Evolutionary conservation across 2,329 filamentous ascomycete genomes (phyloP).

Genomic region (Colletotrichum nymphaeae): DNA sequence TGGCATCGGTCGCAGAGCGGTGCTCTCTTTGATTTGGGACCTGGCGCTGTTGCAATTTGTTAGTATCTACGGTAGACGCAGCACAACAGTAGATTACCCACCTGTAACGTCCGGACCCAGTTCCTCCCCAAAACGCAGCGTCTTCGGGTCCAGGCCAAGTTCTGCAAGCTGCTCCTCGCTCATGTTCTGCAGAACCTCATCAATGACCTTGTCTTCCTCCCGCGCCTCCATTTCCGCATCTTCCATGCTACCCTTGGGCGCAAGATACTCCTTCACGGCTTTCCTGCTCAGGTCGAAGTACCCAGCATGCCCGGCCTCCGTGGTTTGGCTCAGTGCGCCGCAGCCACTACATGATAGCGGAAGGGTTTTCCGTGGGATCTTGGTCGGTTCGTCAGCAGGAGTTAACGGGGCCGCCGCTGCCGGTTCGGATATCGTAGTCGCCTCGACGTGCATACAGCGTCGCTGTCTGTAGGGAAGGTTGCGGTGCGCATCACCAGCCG

Average conservation of each 20-base stretch:
- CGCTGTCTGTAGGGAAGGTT: slow-evolving; percentile 30
- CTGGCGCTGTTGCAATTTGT: background rate
- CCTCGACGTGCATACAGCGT: slow-evolving; percentile 43
- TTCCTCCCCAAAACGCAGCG: slow-evolving; percentile 47
- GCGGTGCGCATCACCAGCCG: slow-evolving; percentile 34
- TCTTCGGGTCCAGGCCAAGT: slow-evolving; percentile 58
- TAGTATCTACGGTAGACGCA: background rate
- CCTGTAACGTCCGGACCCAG: slow-evolving; percentile 30
- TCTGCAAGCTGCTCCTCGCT: slow-evolving; percentile 54
- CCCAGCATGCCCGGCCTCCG: slow-evolving; percentile 61
- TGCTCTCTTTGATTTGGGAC: slow-evolving; percentile 34
- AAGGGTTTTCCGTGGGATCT: slow-evolving; percentile 44
- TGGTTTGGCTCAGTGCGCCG: slow-evolving; percentile 71
- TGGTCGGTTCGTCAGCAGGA: background rate
- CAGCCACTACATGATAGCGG: slow-evolving; percentile 73
- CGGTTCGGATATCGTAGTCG: background rate
- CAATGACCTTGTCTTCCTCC: slow-evolving; percentile 59
- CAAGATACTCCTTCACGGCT: slow-evolving; percentile 61
- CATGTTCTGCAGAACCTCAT: slow-evolving; percentile 56
- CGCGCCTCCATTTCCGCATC: slow-evolving; percentile 32
- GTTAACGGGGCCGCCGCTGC: background rate
- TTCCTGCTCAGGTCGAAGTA: slow-evolving; percentile 66
- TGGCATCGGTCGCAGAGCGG: slow-evolving; percentile 92
- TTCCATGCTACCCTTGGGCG: slow-evolving; percentile 42
- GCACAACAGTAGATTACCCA: background rate